A percentile compares a stretch with the other conserved stretches of the same genome.
phyloP scores from a whole-genome alignment of 2,329 filamentous ascomycete genomes.

The Xylariaceae sp. region DNA sequence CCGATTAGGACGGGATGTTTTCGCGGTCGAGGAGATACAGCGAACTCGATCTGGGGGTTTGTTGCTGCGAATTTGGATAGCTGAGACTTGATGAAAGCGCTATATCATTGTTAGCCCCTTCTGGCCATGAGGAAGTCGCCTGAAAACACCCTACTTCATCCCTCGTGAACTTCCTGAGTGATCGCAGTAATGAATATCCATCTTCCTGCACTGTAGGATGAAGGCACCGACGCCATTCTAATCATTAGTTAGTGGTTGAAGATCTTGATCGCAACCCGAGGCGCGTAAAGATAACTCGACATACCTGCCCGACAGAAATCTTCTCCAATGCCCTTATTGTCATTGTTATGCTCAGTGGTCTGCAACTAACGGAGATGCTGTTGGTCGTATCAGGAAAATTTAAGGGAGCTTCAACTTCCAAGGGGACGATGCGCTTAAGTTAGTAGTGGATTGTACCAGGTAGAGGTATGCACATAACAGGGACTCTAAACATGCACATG shows the following conservation, averaged over 20 bases:
- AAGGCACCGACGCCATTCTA: slow-evolving; percentile 97
- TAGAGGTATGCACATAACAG: neutral
- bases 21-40: slow-evolving; percentile 85
- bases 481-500: neutral
- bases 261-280: neutral
- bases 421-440: neutral
- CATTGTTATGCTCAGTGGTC: slow-evolving; percentile 54
- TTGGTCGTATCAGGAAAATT: slow-evolving; percentile 30
- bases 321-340: slow-evolving; percentile 61
- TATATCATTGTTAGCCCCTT: slow-evolving; percentile 48
- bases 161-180: slow-evolving; percentile 91
- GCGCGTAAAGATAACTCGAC: slow-evolving; percentile 10
- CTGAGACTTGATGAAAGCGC: slow-evolving; percentile 79
- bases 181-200: slow-evolving; percentile 98
- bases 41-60: slow-evolving; percentile 91
- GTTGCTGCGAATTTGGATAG: slow-evolving; percentile 79
- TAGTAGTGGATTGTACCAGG: too few species aligned
- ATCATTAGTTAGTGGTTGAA: slow-evolving; percentile 1
- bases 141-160: slow-evolving; percentile 73
- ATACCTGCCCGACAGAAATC: slow-evolving; percentile 61
- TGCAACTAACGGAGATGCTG: slow-evolving; percentile 10
- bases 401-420: slow-evolving; percentile 6
- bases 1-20: slow-evolving; percentile 90
- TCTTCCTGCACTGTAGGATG: slow-evolving; percentile 93
- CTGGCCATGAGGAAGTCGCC: neutral